Conservation (phyloP, 345 rosid genomes). For the Dovyalis caffra region DNA sequence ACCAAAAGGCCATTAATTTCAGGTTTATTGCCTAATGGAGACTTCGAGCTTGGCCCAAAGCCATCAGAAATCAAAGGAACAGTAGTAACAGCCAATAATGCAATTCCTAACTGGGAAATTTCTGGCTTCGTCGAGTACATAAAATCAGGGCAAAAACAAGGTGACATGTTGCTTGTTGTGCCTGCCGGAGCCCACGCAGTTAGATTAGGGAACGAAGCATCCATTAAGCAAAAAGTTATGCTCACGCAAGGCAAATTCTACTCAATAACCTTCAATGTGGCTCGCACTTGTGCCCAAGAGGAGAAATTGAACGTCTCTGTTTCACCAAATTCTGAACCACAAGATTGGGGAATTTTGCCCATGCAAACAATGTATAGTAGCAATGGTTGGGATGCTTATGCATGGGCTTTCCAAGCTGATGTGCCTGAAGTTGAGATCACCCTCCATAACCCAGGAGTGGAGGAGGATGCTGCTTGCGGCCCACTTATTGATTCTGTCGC, state of each 20-base stretch:
- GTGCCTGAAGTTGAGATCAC: slow-evolving; percentile 38
- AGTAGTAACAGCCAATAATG: slow-evolving; percentile 39
- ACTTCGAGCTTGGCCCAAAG: slow-evolving; percentile 75
- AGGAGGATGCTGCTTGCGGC: slow-evolving; percentile 80
- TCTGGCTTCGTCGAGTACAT: slow-evolving; percentile 87
- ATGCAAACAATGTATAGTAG: slow-evolving; percentile 86
- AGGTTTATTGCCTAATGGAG: slow-evolving; percentile 83
- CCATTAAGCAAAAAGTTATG: slow-evolving; percentile 56
- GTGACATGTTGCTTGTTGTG: slow-evolving; percentile 77
- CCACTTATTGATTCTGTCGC: slow-evolving; percentile 72
- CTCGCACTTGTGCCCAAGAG: slow-evolving; percentile 84
- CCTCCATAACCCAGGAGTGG: slow-evolving; percentile 71
- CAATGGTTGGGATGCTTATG: slow-evolving; percentile 79
- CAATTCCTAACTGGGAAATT: slow-evolving; percentile 70
- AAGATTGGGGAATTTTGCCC: slow-evolving; percentile 65
- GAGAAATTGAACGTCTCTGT: slow-evolving; percentile 72
- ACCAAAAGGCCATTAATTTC: slow-evolving; percentile 9
- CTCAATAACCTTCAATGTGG: slow-evolving; percentile 68
- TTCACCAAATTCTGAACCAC: slow-evolving; percentile 36
- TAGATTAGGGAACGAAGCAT: slow-evolving; percentile 76
- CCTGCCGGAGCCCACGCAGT: slow-evolving; percentile 71
- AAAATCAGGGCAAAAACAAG: slow-evolving; percentile 82
- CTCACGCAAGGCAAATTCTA: slow-evolving; percentile 47
- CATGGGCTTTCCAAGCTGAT: slow-evolving; percentile 73
- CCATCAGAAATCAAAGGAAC: slow-evolving; percentile 61